These are phyloP conservation scores for Xerocomus potaroensis DNA, from an alignment of 768 basidiomycete genomes.

Conservation along the genomic window DNA sequence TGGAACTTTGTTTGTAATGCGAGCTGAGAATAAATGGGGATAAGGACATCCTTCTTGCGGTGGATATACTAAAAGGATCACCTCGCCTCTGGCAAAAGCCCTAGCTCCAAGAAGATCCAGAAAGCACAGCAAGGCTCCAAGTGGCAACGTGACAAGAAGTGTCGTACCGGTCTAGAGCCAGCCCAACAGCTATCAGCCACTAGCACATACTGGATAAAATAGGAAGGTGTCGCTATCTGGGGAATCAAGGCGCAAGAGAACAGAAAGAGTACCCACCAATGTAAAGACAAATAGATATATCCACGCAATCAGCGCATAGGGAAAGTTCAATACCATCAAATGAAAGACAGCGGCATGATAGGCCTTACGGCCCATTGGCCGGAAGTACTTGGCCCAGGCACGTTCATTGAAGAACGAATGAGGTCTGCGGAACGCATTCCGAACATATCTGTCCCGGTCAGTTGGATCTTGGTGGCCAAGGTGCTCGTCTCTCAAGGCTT, in stretches of 20 bases:
- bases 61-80: constrained; percentile 24
- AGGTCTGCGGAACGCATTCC: neutral
- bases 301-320: constrained; percentile 75
- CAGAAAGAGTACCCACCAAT: constrained; percentile 46
- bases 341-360: constrained; percentile 70
- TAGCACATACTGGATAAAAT: constrained; percentile 8
- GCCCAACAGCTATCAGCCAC: constrained; percentile 11
- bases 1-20: constrained; percentile 69
- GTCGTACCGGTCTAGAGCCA: constrained; percentile 67
- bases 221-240: neutral
- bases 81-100: constrained; percentile 67
- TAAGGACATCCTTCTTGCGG: constrained; percentile 1
- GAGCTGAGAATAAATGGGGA: constrained; percentile 39
- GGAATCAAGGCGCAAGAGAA: neutral
- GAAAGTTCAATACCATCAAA: constrained; percentile 70
- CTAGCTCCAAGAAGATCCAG: constrained; percentile 73
- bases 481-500: constrained; percentile 19
- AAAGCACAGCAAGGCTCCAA: constrained; percentile 76
- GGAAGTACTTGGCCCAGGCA: constrained; percentile 57
- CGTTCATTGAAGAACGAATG: constrained; percentile 14
- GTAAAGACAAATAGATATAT: constrained; percentile 77
- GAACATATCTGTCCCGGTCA: constrained; percentile 2
- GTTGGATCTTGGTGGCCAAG: constrained; percentile 19
- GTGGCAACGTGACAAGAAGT: constrained; percentile 70
- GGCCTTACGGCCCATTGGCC: constrained; percentile 49